Evolutionary conservation across 805 yeast genomes (phyloP), one percentile per base, ranked within the genome.

Genomic region (Starmera pachycereana): DNA sequence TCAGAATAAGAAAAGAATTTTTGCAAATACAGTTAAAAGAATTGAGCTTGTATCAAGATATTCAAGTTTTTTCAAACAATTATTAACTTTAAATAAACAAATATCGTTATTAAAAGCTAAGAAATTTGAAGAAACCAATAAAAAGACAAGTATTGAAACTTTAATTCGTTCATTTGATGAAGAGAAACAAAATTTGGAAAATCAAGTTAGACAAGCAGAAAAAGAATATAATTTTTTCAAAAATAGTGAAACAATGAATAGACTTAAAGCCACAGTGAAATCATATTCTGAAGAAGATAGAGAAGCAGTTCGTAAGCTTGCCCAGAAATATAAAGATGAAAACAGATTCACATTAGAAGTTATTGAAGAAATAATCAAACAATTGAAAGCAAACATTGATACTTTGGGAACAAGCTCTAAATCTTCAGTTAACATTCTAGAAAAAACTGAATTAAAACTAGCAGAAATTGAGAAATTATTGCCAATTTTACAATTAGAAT

Each of bases 381-480:
- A 63, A 30, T 57, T 77, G 22, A 69, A 70, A 37, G 72, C 74
- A 14, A 81, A 72, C 38, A 45, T 67, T 30, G 49, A 54, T 12
- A 50, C 60, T 42, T 38, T 61, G 22, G 54, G 56, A 4, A 61
- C 63, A 37, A 58, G 63, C 34, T 66, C 67, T 40, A 61, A 56
- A 33, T 62, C 71, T 1, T 60, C 69, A 0, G 48, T 66, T 14
- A 54, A 55, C 3, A 56, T 58, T 18, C 46, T 67, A 36, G 60
- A 58, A 34, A 47, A 44, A 37, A 50, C 57, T 8, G 60, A 53
- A 32, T 40, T 33, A 3, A 52, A 52, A 22, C 37, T 63, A 9
- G 44, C 35, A 9, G 34, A 31, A 4, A 43, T 64, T 30, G 48
- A 52, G 12, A 22, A 37, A 14, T 41, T 45, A 5, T 40, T 54